These are phyloP conservation scores for Bretschneidera sinensis DNA, from an alignment of 345 rosid genomes.

Conservation along the genomic window DNA sequence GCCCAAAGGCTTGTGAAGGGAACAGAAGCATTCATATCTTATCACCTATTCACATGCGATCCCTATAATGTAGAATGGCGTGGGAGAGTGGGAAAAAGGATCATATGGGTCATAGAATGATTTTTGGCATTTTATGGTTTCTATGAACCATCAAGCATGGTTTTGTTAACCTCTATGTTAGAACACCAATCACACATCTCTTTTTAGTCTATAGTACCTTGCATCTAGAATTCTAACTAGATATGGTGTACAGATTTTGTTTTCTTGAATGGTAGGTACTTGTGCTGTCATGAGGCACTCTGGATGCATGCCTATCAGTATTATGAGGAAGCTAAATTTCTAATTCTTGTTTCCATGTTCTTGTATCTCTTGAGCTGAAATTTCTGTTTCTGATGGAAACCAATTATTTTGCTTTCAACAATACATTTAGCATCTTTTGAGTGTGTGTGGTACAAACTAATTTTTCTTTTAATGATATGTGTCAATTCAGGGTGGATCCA, in stretches of 20 bases:
- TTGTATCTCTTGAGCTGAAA: neutral
- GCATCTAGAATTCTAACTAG: neutral
- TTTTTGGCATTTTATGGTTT: neutral
- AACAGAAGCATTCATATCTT: neutral
- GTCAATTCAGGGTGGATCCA: constrained; percentile 79
- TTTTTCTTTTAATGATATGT: constrained; percentile 15
- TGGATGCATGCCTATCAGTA: neutral
- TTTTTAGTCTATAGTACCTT: neutral
- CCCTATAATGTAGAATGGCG: neutral
- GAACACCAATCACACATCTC: constrained; percentile 4
- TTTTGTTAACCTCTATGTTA: neutral
- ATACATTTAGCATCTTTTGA: constrained; percentile 2
- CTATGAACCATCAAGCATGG: neutral
- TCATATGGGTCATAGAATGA: neutral
- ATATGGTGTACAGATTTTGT: neutral
- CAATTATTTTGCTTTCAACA: neutral
- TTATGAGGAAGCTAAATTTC: neutral
- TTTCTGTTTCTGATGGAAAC: neutral
- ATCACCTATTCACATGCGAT: neutral
- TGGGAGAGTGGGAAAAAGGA: neutral
- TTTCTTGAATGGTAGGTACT: neutral
- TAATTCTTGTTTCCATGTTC: neutral
- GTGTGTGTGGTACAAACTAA: neutral
- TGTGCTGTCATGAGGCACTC: neutral
- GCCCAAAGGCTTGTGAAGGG: neutral